Percentiles rank a stretch among this genome's conserved stretches.
Conservation (phyloP, 2,329 filamentous ascomycete genomes). For the Clonostachys sp. region DNA sequence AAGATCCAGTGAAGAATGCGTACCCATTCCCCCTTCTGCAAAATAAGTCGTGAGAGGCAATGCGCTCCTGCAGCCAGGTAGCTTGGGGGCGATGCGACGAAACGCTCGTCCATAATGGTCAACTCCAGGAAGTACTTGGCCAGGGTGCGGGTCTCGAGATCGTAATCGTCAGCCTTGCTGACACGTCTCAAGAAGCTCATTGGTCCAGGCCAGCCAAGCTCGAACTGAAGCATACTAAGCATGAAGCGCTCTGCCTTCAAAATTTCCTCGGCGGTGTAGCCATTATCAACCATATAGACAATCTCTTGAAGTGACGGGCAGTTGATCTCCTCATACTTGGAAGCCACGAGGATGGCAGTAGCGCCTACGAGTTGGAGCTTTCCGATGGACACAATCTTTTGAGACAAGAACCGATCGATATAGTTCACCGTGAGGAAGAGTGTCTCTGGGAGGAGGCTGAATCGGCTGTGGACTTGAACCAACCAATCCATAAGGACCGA, state of each 20-base stretch:
- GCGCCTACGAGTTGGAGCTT: slow-evolving; percentile 96
- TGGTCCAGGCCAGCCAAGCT: slow-evolving; percentile 95
- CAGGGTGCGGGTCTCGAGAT: slow-evolving; percentile 88
- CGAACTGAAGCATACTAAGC: slow-evolving; percentile 93
- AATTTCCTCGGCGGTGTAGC: slow-evolving; percentile 86
- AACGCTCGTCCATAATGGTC: slow-evolving; percentile 96
- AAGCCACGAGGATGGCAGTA: slow-evolving; percentile 90
- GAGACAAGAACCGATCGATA: slow-evolving; percentile 91
- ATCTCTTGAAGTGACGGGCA: slow-evolving; percentile 94
- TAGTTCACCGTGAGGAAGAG: slow-evolving; percentile 95
- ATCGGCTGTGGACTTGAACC: slow-evolving; percentile 90
- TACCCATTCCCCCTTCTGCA: slow-evolving; percentile 93
- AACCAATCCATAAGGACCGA: slow-evolving; percentile 97
- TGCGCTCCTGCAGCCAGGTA: slow-evolving; percentile 89
- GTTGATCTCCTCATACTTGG: slow-evolving; percentile 99
- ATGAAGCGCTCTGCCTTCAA: slow-evolving; percentile 97
- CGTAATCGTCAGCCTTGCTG: slow-evolving; percentile 98
- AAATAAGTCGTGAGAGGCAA: slow-evolving; percentile 81
- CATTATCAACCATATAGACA: slow-evolving; percentile 95
- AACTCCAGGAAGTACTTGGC: slow-evolving; percentile 98
- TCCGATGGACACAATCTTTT: slow-evolving; percentile 89
- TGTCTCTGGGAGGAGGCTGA: slow-evolving; percentile 87
- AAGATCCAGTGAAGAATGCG: slow-evolving; percentile 24
- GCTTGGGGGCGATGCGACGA: slow-evolving; percentile 86
- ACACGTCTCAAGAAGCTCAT: slow-evolving; percentile 97